Evolutionary conservation across 345 rosid genomes (phyloP), one percentile per base, ranked within the genome.

Genomic region (Excoecaria agallocha): DNA sequence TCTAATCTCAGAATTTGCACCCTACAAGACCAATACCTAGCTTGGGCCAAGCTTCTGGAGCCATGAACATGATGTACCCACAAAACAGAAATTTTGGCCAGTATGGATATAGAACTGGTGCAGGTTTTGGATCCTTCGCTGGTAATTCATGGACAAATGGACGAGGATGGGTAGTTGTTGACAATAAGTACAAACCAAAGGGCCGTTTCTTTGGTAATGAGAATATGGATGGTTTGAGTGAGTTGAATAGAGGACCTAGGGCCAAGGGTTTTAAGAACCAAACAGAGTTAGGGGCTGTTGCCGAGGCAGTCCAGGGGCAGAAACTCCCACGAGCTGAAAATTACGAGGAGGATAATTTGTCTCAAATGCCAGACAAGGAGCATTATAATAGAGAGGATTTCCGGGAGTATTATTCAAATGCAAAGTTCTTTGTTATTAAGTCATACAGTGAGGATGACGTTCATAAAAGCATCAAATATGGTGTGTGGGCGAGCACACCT

Each of bases 391-490:
- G 81, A 19, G 89, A 86, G 24, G 88, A 75, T 58, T 88, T 89
- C 77, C 89, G 81, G 2, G 91, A 79, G 61, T 82, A 81, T 20
- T 86, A 84, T 16, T 22, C 61, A 2, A 82, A 89, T 76, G 97
- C 90, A 2, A 89, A 86, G 50, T 88, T 92, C 74, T 92, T 87
- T 66, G 87, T 89, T 71, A 87, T 90, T 4, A 92, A 92, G 79
- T 90, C 95, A 0, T 90, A 90, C 79, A 92, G 93, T 4, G 95
- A 92, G 81, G 95, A 92, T 76, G 95, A 90, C 81, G 95, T 90
- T 66, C 97, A 92, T 69, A 92, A 90, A 77, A 87, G 95, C 74
- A 83, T 92, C 65, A 92, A 90, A 66, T 92, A 92, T 82, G 78
- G 81, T 56, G 85, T 87, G 45, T 92, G 97, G 97, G 81, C 95